Percentiles rank a stretch among this genome's conserved stretches.
Conservation (phyloP, 179 eudicot genomes). For the Heliamphora pulchella region DNA sequence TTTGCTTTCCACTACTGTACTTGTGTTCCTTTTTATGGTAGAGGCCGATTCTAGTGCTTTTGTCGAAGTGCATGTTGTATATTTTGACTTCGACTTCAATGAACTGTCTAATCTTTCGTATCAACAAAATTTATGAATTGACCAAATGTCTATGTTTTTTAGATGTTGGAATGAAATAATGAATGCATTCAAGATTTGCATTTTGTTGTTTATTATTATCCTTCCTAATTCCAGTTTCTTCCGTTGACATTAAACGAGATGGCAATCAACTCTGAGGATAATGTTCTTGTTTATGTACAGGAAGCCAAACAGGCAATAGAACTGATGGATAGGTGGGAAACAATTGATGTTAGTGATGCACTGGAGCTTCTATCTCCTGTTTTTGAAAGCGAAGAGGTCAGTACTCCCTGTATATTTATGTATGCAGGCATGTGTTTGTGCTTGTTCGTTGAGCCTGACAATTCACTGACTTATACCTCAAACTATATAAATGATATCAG, state of each 20-base stretch:
- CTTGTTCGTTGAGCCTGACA: neutral
- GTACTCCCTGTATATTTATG: constrained; percentile 16
- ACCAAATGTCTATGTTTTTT: neutral
- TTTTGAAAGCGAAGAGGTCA: constrained; percentile 99
- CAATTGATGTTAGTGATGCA: constrained; percentile 94
- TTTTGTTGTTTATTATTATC: neutral
- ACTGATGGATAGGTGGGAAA: constrained; percentile 85
- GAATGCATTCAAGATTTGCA: neutral
- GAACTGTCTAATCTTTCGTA: neutral
- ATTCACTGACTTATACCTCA: neutral
- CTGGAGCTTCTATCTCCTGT: constrained; percentile 90
- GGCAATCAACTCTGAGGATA: constrained; percentile 9
- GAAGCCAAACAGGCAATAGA: constrained; percentile 97
- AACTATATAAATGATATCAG: neutral
- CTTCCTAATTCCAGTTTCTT: constrained; percentile 14
- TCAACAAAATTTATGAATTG: neutral
- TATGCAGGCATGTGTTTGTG: constrained; percentile 1
- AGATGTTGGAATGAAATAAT: neutral
- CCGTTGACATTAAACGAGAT: constrained; percentile 9
- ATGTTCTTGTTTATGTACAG: constrained; percentile 39
- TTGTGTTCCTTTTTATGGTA: neutral
- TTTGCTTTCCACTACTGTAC: no score
- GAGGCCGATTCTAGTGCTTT: neutral
- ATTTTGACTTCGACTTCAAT: neutral
- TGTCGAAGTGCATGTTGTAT: neutral